These are phyloP conservation scores for Digitaria exilis DNA, from an alignment of 202 grass and related monocot species.

Conservation along the genomic window DNA sequence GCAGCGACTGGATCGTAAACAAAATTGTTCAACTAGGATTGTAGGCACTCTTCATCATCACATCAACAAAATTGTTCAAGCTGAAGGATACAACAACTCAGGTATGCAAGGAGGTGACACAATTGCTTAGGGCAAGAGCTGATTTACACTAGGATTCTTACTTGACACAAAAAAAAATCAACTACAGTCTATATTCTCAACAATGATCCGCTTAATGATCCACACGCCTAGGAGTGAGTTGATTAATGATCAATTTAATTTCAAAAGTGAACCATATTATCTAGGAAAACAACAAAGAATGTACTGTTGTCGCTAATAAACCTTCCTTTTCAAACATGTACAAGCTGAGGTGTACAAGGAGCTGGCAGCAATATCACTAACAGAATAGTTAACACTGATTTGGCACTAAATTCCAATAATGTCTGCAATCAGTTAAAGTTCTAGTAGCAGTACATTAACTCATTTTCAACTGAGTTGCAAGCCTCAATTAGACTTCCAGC, in stretches of 20 bases:
- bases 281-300: too few relatives aligned
- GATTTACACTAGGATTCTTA: background rate
- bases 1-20: background rate
- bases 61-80: background rate
- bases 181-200: background rate
- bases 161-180: background rate
- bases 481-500: background rate
- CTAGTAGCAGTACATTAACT: background rate
- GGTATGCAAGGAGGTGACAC: too few relatives aligned
- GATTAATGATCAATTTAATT: background rate
- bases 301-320: too few relatives aligned
- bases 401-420: background rate
- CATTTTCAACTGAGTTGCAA: background rate
- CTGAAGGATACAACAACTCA: background rate
- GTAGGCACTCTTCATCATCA: background rate
- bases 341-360: background rate
- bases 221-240: background rate
- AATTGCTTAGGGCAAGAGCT: background rate
- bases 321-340: too few relatives aligned
- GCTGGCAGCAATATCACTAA: background rate
- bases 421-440: background rate
- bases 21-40: too few relatives aligned
- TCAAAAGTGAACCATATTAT: background rate
- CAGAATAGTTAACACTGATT: too few relatives aligned
- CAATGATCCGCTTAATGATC: background rate